A percentile compares a stretch with the other conserved stretches of the same genome.
Evolutionary conservation across 768 basidiomycete genomes (phyloP).

Genomic region (Psilocybe azurescens): DNA sequence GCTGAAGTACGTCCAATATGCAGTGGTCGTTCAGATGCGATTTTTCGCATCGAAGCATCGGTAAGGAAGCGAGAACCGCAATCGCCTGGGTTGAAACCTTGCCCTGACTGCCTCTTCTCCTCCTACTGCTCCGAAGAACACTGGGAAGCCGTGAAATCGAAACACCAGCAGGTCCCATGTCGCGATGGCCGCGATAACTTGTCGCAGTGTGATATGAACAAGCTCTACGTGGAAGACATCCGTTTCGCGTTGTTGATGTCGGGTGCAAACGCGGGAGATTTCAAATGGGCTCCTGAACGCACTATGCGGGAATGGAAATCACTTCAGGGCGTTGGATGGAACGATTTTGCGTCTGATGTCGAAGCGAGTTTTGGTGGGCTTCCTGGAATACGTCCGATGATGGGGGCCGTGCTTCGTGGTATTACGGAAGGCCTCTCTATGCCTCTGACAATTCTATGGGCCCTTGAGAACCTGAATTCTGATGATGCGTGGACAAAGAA

Average conservation of each 20-base stretch:
- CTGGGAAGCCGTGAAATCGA: slow-evolving; percentile 22
- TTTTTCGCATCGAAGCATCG: slow-evolving; percentile 28
- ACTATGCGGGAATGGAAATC: slow-evolving; percentile 29
- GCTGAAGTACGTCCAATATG: neutral
- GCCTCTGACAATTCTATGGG: slow-evolving; percentile 38
- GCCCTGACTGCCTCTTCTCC: slow-evolving; percentile 29
- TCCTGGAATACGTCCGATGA: slow-evolving; percentile 25
- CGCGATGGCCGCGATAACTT: slow-evolving; percentile 27
- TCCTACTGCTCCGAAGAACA: slow-evolving; percentile 36
- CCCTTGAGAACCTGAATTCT: slow-evolving; percentile 32
- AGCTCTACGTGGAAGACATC: slow-evolving; percentile 27
- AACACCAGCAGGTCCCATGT: slow-evolving; percentile 25
- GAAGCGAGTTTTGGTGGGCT: slow-evolving; percentile 3
- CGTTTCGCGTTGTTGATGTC: slow-evolving; percentile 20
- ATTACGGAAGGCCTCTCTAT: slow-evolving; percentile 34
- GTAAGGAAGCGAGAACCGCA: slow-evolving; percentile 2
- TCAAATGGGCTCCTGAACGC: slow-evolving; percentile 37
- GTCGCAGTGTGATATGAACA: slow-evolving; percentile 35
- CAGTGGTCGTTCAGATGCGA: slow-evolving; percentile 32
- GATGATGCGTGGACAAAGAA: slow-evolving; percentile 35
- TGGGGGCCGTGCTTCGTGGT: slow-evolving; percentile 32
- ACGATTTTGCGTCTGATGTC: slow-evolving; percentile 27
- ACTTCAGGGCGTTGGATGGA: slow-evolving; percentile 30
- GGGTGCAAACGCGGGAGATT: slow-evolving; percentile 20
- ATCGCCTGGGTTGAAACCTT: slow-evolving; percentile 23